These are phyloP conservation scores for Aspergillus brasiliensis DNA, from an alignment of 2,329 filamentous ascomycete species.

Conservation along the genomic window DNA sequence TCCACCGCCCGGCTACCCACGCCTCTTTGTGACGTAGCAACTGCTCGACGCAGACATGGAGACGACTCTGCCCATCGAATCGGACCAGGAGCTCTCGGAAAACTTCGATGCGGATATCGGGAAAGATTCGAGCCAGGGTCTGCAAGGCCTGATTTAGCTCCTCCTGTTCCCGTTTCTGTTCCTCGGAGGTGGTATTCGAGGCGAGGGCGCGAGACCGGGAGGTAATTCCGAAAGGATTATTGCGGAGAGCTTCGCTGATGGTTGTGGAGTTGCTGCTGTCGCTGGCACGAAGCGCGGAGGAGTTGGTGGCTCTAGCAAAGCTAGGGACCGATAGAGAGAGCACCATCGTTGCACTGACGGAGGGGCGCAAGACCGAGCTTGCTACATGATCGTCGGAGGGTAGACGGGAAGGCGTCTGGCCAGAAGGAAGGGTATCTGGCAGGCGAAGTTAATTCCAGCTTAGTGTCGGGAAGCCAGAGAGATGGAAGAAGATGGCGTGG, in stretches of 20 bases:
- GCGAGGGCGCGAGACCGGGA: conserved; percentile 28
- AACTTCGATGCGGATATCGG: conserved; percentile 50
- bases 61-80: conserved; percentile 50
- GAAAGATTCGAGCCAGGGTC: conserved; percentile 47
- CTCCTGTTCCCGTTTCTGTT: conserved; percentile 38
- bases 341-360: conserved; percentile 36
- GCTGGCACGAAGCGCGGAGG: conserved; percentile 30
- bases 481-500: background rate
- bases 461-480: background rate
- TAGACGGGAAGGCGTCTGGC: background rate
- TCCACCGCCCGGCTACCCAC: conserved; percentile 52
- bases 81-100: conserved; percentile 50
- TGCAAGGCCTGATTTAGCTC: conserved; percentile 47
- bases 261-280: conserved; percentile 36
- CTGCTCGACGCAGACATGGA: conserved; percentile 52
- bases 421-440: background rate
- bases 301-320: conserved; percentile 35
- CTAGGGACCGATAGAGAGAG: conserved; percentile 41
- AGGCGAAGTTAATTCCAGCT: background rate
- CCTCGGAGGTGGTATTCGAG: conserved; percentile 23
- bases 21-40: conserved; percentile 48
- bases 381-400: conserved; percentile 35
- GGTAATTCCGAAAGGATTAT: conserved; percentile 45
- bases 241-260: conserved; percentile 47
- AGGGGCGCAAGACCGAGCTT: conserved; percentile 9